Evolutionary conservation across 2,329 filamentous ascomycete species (phyloP), one percentile per base, ranked within the genome.

Genomic region (Ascochyta lentis): DNA sequence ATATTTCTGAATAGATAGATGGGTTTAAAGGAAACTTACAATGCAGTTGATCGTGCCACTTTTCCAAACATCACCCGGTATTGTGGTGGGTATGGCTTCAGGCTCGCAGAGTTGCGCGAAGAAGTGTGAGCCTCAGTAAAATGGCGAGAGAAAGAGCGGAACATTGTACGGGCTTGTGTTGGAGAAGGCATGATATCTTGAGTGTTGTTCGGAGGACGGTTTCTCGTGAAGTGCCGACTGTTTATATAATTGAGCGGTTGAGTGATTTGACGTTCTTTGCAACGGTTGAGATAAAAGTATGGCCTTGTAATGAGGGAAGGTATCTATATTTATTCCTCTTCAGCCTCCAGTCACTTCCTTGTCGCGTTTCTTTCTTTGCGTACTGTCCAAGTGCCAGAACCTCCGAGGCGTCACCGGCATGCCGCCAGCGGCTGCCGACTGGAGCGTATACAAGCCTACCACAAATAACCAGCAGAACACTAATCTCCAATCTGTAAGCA

Each of bases 11-110:
- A 12, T 33, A 19, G 34, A 37, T 15, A 15, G 16, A 15, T 8
- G 16, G 15, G 15, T 19, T 8, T 6, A 7, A 15, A 19, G 24
- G 38, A n/a, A 2, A 50, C 53, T 19, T 43, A 56, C 53, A 56
- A 48, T 15, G 43, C 47, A 22, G 48, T 48, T 2, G 48, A 27
- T 9, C 38, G 37, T 31, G 1, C 42, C 1, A 27, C 54, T 13
- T 41, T 42, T 1, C 47, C 1, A 8, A 56, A 29, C 54, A 56
- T 56, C 19, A 35, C 48, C 1, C 48, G 16, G 19, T 47, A 56
- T 8, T 56, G 54, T 16, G 43, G 23, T 19, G 48, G 54, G 16
- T 56, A 50, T 9, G 38, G 16, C 23, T 38, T 50, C 15, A n/a
- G 22, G 23, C n/a, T 42, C 19, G 9, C 8, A 13, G 42, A 29